Conservation (phyloP, 208 protist genomes). For the Acanthamoeba castellanii region DNA sequence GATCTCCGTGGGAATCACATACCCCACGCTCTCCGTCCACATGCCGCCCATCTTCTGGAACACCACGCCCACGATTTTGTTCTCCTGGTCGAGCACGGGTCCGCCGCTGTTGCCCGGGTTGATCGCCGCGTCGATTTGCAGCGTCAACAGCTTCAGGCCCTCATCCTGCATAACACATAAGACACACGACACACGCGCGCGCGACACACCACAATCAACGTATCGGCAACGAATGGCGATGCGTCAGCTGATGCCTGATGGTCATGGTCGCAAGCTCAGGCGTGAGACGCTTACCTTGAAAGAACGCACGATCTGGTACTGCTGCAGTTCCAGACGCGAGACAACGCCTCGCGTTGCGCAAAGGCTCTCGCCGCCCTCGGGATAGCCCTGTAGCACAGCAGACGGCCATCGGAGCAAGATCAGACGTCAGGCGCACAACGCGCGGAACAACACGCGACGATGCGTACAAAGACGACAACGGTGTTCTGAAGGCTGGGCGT, state of each 20-base stretch:
- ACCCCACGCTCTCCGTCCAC: constrained; percentile 45
- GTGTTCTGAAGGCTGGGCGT: constrained; percentile 24
- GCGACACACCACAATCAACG: constrained; percentile 71
- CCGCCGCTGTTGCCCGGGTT: constrained; percentile 67
- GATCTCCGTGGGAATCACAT: constrained; percentile 50
- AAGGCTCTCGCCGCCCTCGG: constrained; percentile 70
- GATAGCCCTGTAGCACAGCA: too few species aligned
- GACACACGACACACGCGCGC: constrained; percentile 26
- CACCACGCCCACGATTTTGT: constrained; percentile 67
- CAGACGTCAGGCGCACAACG: too few species aligned
- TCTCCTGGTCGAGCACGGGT: constrained; percentile 28
- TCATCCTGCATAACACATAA: neutral
- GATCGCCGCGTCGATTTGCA: constrained; percentile 75
- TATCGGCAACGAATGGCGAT: too few species aligned
- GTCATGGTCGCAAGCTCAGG: too few species aligned
- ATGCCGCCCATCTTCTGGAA: constrained; percentile 58
- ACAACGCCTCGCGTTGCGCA: constrained; percentile 74
- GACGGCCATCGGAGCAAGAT: too few species aligned
- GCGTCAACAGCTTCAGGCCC: constrained; percentile 47
- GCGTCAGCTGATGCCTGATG: too few species aligned
- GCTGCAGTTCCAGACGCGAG: constrained; percentile 69
- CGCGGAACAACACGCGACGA: too few species aligned
- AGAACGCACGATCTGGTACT: constrained; percentile 52
- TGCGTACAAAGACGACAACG: constrained; percentile 29
- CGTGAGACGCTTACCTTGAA: neutral